Conservation (phyloP, 225 moss, liverwort and hornwort species). For the Anthoceros angustus region DNA sequence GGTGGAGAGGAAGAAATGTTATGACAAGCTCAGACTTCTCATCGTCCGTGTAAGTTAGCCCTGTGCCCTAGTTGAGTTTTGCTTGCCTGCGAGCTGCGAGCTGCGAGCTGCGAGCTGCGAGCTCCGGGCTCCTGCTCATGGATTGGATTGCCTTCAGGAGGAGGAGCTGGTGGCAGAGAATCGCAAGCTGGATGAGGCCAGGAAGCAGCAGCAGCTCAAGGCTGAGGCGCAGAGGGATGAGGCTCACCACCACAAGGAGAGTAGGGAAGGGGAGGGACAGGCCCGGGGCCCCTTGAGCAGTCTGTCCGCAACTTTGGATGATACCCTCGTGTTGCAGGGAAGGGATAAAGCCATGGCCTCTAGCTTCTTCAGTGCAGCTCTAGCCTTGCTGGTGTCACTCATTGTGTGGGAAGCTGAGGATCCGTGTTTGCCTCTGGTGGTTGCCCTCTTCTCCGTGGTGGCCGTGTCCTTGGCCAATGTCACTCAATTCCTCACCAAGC, state of each 20-base stretch:
- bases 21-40: not conserved
- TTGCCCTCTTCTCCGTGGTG: conserved; percentile 51
- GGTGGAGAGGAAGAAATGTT: not conserved
- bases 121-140: not conserved
- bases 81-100: too few relatives aligned
- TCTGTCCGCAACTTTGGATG: conserved; percentile 10
- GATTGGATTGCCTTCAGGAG: not conserved
- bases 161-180: not conserved
- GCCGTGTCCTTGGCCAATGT: conserved; percentile 46
- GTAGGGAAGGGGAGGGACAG: too few relatives aligned
- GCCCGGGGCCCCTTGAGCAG: not conserved
- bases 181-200: not conserved
- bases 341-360: conserved; percentile 39
- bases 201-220: not conserved
- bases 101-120: too few relatives aligned
- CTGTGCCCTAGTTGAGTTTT: too few relatives aligned
- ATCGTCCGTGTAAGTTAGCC: too few relatives aligned
- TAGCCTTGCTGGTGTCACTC: conserved; percentile 46
- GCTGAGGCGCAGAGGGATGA: not conserved
- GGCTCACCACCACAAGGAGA: too few relatives aligned
- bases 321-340: conserved; percentile 11
- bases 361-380: conserved; percentile 57
- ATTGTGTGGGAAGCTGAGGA: conserved; percentile 60
- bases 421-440: conserved; percentile 46
- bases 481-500: conserved; percentile 34